These are phyloP conservation scores for Mortierella claussenii DNA, from an alignment of 192 early-diverging fungal species.

Conservation along the genomic window DNA sequence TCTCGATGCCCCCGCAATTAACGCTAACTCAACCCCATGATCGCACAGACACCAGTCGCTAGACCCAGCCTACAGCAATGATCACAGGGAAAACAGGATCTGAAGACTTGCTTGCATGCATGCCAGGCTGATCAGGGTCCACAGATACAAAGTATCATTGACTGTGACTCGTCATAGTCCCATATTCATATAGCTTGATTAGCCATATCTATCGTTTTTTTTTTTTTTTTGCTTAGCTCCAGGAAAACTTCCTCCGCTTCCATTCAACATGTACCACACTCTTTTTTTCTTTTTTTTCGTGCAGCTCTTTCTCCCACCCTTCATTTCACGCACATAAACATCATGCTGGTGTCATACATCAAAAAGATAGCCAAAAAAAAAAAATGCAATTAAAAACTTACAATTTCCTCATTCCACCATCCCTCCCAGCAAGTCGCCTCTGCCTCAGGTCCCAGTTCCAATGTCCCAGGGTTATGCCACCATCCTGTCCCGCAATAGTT, in stretches of 20 bases:
- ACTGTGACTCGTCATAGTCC: too few species aligned
- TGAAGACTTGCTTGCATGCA: too few species aligned
- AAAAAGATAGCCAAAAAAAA: background rate
- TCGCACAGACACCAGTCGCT: background rate
- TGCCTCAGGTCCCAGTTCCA: constrained; percentile 45
- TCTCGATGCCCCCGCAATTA: too few species aligned
- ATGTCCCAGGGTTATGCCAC: constrained; percentile 69
- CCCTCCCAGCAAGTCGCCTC: constrained; percentile 41
- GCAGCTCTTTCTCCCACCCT: background rate
- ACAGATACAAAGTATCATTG: too few species aligned
- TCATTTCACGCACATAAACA: too few species aligned
- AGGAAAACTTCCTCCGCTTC: too few species aligned
- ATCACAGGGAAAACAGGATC: too few species aligned
- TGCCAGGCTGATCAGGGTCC: too few species aligned
- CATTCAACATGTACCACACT: too few species aligned
- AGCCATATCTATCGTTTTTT: background rate
- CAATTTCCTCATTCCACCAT: constrained; percentile 53
- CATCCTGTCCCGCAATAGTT: constrained; percentile 61
- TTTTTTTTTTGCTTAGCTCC: constrained; percentile 2
- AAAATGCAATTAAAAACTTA: constrained; percentile 36
- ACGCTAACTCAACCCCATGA: too few species aligned
- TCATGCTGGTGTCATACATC: too few species aligned
- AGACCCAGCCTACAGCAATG: too few species aligned
- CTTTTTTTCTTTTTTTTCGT: background rate
- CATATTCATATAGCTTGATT: constrained; percentile 17